Evolutionary conservation across 2,329 filamentous ascomycete genomes (phyloP).

Genomic region (Tolypocladium ophioglossoides): DNA sequence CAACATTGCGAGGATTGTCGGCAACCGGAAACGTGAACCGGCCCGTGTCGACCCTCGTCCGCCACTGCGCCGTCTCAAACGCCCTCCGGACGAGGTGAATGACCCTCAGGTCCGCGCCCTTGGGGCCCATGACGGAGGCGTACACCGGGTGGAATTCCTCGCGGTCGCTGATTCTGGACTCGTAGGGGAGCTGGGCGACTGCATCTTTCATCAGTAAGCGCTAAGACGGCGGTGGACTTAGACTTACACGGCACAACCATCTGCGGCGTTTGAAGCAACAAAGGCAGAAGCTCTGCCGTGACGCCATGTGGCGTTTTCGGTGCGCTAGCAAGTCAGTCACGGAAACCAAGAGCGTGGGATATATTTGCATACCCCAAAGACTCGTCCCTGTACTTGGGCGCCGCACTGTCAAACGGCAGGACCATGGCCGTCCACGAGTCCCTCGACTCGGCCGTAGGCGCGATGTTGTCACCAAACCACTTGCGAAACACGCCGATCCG

Average conservation of each 20-base stretch:
- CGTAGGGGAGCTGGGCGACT: constrained; percentile 20
- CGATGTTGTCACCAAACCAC: constrained; percentile 21
- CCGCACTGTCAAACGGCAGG: constrained; percentile 13
- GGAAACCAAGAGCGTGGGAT: background rate
- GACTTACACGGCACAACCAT: constrained; percentile 24
- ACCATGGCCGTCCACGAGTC: constrained; percentile 15
- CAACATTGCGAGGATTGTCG: constrained; percentile 5
- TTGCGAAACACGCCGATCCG: constrained; percentile 16
- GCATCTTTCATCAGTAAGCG: background rate
- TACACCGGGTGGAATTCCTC: constrained; percentile 20
- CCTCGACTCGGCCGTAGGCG: constrained; percentile 7
- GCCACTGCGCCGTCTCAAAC: constrained; percentile 16
- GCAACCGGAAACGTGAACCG: constrained; percentile 16
- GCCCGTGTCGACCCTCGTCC: constrained; percentile 16
- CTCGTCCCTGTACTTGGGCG: constrained; percentile 16
- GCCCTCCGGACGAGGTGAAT: constrained; percentile 17
- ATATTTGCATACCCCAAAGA: constrained; percentile 10
- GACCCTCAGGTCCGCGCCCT: constrained; percentile 14
- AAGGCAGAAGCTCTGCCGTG: constrained; percentile 14
- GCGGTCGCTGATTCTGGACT: constrained; percentile 16
- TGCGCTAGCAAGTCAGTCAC: constrained; percentile 10
- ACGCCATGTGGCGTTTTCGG: constrained; percentile 14
- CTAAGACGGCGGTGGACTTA: background rate
- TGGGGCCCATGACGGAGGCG: constrained; percentile 17
- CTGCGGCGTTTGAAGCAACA: constrained; percentile 18